These are phyloP conservation scores for Lachancea nothofagi DNA, from an alignment of 805 yeast species.

Conservation along the genomic window DNA sequence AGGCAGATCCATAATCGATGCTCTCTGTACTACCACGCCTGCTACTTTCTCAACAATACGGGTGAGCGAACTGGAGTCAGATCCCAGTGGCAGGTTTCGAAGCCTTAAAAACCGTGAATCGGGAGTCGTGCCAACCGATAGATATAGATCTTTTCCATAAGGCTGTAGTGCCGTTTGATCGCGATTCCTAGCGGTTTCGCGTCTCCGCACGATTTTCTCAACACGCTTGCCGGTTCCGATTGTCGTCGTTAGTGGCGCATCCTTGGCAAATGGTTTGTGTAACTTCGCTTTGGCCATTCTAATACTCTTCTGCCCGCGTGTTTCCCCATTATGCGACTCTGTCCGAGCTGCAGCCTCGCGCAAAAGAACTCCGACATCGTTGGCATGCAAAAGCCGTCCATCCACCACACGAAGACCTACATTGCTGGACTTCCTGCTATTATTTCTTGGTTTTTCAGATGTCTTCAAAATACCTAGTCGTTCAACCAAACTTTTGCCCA, in stretches of 20 bases:
- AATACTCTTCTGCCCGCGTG: background rate
- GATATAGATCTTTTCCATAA: conserved; percentile 17
- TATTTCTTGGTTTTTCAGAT: background rate
- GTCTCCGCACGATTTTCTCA: conserved; percentile 2
- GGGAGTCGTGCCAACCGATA: conserved; percentile 18
- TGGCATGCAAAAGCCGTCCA: conserved; percentile 25
- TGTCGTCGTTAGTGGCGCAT: background rate
- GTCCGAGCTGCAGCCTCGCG: conserved; percentile 15
- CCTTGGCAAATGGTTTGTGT: too few species aligned
- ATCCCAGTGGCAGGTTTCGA: conserved; percentile 28
- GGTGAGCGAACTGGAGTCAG: conserved; percentile 22
- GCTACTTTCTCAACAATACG: conserved; percentile 21
- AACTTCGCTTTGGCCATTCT: background rate
- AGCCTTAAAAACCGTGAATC: conserved; percentile 17
- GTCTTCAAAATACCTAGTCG: background rate
- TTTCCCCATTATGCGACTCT: background rate
- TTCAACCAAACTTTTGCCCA: conserved; percentile 5
- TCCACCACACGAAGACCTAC: conserved; percentile 23
- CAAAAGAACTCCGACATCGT: conserved; percentile 24
- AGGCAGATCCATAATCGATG: conserved; percentile 34
- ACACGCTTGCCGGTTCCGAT: background rate
- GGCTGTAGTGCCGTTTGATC: conserved; percentile 6
- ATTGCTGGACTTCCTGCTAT: background rate
- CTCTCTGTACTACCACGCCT: conserved; percentile 15
- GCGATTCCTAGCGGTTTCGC: conserved; percentile 1